Evolutionary conservation across 495 filamentous ascomycete genomes (phyloP), one percentile per base, ranked within the genome.

Genomic region (Clavariopsis aquatica): DNA sequence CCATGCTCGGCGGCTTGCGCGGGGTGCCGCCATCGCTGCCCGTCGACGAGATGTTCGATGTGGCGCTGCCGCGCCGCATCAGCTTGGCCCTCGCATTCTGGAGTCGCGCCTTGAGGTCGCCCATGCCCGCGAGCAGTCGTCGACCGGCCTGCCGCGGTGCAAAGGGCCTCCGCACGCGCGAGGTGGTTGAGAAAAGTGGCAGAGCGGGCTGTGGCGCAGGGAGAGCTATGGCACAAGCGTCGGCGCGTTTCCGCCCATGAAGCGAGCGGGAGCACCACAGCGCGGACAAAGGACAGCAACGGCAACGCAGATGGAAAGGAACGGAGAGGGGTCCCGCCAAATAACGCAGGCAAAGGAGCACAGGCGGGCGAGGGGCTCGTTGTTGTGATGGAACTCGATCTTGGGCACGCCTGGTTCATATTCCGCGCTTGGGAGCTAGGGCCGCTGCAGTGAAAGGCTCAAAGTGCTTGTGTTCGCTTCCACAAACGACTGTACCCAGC

Each of bases 31-130:
- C 19, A 13, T 53, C 57, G 67, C 62, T 65, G 29, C 51, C 49
- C 9, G 36, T 58, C 51, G 62, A 62, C 20, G 68, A 66, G n/a
- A 61, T 56, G 0, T 19, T 57, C 19, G 47, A 71, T 19, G 61
- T 53, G 10, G 56, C 22, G 57, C 54, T 62, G 53, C 52, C 20
- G 23, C 66, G n/a, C 6, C 69, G 61, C 28, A 69, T 52, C 56
- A 68, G 65, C 65, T 69, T 71, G 20, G 61, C 9, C 15, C 69
- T 60, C 26, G 64, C 68, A 52, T 61, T 67, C 34, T 41, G 58
- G 43, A 71, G 29, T 26, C 61, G 49, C 15, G 62, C 57, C 51
- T 68, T 71, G 26, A 69, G 24, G 62, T 66, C 57, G 29, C 56
- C 57, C 69, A 71, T 67, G 38, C 41, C 54, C 31, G 31, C 31